Conservation (phyloP, 805 yeast genomes). For the Jamesozyma jinghongensis region DNA sequence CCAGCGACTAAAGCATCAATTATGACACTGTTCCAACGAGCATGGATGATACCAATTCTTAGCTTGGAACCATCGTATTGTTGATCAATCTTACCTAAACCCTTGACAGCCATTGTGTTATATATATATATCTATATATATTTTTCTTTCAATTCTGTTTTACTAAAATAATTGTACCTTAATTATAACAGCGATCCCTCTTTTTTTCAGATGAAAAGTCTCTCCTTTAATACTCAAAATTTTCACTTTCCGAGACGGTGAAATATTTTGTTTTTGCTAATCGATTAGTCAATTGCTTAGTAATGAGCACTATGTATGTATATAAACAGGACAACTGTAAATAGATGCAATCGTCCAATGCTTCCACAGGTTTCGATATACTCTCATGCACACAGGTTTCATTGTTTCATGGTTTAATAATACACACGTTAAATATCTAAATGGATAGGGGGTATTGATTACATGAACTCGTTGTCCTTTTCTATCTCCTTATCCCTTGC, state of each 20-base stretch:
- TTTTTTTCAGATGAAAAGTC: background rate
- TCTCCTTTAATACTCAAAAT: background rate
- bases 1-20: conserved; percentile 77
- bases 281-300: background rate
- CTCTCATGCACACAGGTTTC: no score
- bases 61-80: conserved; percentile 58
- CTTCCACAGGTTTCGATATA: no score
- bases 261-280: background rate
- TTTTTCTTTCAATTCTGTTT: no score
- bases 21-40: conserved; percentile 84
- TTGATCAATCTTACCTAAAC: conserved; percentile 67
- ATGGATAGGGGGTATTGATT: no score
- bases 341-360: no score
- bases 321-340: no score
- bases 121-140: no score
- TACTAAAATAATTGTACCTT: background rate
- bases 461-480: conserved; percentile 58
- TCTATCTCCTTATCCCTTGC: conserved; percentile 70
- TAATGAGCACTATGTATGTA: background rate
- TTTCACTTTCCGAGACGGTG: background rate
- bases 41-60: conserved; percentile 81
- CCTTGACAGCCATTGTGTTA: conserved; percentile 60
- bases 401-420: no score
- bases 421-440: no score
- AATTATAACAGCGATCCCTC: no score